Conservation (phyloP, 2,329 filamentous ascomycete species). For the Microcyclospora pomicola region DNA sequence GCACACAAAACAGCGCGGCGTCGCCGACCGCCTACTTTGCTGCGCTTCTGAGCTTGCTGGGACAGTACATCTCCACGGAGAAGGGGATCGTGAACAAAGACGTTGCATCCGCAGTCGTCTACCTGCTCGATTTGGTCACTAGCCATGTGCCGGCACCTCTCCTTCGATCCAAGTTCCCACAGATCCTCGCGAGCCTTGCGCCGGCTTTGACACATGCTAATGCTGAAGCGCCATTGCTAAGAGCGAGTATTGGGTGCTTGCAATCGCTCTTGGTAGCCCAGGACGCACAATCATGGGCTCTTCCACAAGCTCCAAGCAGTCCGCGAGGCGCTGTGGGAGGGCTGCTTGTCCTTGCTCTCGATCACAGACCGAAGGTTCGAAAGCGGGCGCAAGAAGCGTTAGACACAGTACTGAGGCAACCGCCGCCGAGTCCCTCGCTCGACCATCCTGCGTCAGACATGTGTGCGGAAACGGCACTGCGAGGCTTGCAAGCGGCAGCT, state of each 20-base stretch:
- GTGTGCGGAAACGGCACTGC: slow-evolving; percentile 82
- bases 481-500: slow-evolving; percentile 62
- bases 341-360: slow-evolving; percentile 69
- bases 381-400: slow-evolving; percentile 87
- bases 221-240: slow-evolving; percentile 73
- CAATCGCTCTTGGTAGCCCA: slow-evolving; percentile 86
- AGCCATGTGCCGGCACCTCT: slow-evolving; percentile 73
- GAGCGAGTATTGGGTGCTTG: slow-evolving; percentile 81
- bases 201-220: slow-evolving; percentile 68
- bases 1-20: slow-evolving; percentile 69
- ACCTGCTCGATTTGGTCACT: slow-evolving; percentile 86
- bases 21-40: slow-evolving; percentile 91
- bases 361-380: slow-evolving; percentile 82
- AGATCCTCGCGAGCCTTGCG: slow-evolving; percentile 76
- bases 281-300: slow-evolving; percentile 75
- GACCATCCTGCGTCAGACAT: slow-evolving; percentile 94
- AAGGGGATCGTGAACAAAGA: slow-evolving; percentile 64
- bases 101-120: slow-evolving; percentile 73
- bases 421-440: slow-evolving; percentile 78
- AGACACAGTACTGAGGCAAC: slow-evolving; percentile 65
- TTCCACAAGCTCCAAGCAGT: slow-evolving; percentile 68
- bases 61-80: slow-evolving; percentile 53
- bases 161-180: slow-evolving; percentile 85
- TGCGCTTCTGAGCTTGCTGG: slow-evolving; percentile 77
- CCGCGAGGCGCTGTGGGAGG: slow-evolving; percentile 79